phyloP scores from a whole-genome alignment of 2,329 filamentous ascomycete genomes.

The Exophiala aquamarina region DNA sequence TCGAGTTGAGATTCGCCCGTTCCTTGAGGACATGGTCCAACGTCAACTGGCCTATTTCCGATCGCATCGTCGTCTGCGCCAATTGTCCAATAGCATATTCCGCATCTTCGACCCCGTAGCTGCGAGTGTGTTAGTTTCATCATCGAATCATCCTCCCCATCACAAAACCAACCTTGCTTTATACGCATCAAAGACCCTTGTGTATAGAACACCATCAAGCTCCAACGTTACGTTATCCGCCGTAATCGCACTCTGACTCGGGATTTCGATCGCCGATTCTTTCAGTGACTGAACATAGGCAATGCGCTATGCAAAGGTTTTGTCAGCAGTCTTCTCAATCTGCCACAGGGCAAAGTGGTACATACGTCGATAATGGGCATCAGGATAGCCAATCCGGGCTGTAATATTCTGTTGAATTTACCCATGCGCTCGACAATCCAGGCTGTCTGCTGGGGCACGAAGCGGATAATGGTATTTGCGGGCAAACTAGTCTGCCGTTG shows the following conservation, averaged over 20 bases:
- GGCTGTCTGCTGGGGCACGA: slow-evolving; percentile 98
- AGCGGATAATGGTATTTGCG: slow-evolving; percentile 91
- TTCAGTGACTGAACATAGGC: slow-evolving; percentile 98
- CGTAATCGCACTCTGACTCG: slow-evolving; percentile 95
- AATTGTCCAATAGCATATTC: slow-evolving; percentile 98
- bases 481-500: slow-evolving; percentile 66
- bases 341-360: no score
- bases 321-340: background rate
- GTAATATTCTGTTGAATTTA: slow-evolving; percentile 88
- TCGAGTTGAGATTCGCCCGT: slow-evolving; percentile 90
- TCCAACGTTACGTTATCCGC: slow-evolving; percentile 98
- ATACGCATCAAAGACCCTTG: slow-evolving; percentile 94
- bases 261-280: slow-evolving; percentile 94
- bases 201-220: slow-evolving; percentile 93
- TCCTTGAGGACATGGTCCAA: slow-evolving; percentile 98
- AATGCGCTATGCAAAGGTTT: slow-evolving; percentile 59
- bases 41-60: slow-evolving; percentile 92
- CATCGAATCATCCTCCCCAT: background rate
- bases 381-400: slow-evolving; percentile 86
- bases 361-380: slow-evolving; percentile 76
- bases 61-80: slow-evolving; percentile 98
- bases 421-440: slow-evolving; percentile 99
- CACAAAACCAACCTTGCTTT: slow-evolving; percentile 75
- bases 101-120: slow-evolving; percentile 96
- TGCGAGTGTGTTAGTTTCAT: slow-evolving; percentile 41